These are phyloP conservation scores for Hyaloperonospora arabidopsidis DNA, from an alignment of 352 stramenopile species.

Conservation along the genomic window DNA sequence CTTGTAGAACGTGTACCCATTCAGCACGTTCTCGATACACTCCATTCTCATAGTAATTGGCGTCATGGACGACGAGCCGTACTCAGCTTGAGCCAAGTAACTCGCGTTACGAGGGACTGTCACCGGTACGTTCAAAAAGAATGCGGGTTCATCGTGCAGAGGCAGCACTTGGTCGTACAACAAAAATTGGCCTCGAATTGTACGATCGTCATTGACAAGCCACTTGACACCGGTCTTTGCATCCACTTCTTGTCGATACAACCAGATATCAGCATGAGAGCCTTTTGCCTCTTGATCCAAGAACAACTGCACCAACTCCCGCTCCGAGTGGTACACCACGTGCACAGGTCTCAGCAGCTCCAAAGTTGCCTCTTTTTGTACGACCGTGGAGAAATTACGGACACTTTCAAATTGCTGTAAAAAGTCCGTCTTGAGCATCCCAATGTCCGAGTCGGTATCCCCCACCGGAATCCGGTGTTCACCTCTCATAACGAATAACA, in stretches of 20 bases:
- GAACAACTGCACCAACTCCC: constrained; percentile 66
- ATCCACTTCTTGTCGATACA: constrained; percentile 54
- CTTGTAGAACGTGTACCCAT: constrained; percentile 73
- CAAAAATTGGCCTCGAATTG: constrained; percentile 54
- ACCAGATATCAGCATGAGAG: constrained; percentile 73
- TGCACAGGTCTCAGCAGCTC: constrained; percentile 41
- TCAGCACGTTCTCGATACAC: constrained; percentile 73
- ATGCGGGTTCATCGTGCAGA: constrained; percentile 27
- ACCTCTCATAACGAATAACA: constrained; percentile 67
- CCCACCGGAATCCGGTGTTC: constrained; percentile 53
- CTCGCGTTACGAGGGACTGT: constrained; percentile 47
- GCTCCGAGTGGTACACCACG: constrained; percentile 44
- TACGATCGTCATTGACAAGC: constrained; percentile 68
- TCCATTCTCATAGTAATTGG: constrained; percentile 65
- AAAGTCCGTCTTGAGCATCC: constrained; percentile 52
- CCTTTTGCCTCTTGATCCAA: constrained; percentile 36
- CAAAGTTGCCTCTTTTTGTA: constrained; percentile 35
- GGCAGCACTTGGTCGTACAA: constrained; percentile 63
- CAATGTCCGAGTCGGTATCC: constrained; percentile 75
- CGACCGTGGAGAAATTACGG: constrained; percentile 43
- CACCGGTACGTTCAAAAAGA: constrained; percentile 52
- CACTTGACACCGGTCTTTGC: constrained; percentile 25
- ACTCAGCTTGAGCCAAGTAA: constrained; percentile 57
- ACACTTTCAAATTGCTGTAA: constrained; percentile 42
- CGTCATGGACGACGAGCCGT: constrained; percentile 61